These are phyloP conservation scores for Aspergillus neoniger DNA, from an alignment of 2,329 filamentous ascomycete genomes.

Conservation along the genomic window DNA sequence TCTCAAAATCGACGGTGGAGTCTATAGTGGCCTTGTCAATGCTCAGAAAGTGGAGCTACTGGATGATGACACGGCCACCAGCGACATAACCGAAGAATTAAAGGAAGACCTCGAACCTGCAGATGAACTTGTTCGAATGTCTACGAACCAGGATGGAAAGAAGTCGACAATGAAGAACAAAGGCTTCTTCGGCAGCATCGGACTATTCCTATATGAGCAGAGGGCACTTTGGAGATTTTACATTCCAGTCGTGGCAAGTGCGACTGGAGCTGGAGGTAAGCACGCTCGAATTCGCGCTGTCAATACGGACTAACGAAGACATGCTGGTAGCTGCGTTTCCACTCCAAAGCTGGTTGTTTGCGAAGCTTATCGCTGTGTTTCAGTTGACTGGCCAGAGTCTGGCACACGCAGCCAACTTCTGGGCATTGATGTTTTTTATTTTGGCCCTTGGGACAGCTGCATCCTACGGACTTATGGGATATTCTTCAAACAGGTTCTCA, in stretches of 20 bases:
- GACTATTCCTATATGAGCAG: conserved; percentile 37
- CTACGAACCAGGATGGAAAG: background rate
- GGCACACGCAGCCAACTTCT: conserved; percentile 51
- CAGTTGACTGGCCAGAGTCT: conserved; percentile 42
- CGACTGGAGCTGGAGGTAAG: conserved; percentile 36
- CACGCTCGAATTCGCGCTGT: background rate
- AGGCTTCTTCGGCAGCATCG: conserved; percentile 24
- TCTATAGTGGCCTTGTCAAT: conserved; percentile 68
- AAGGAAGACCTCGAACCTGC: conserved; percentile 6
- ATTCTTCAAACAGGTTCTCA: conserved; percentile 47
- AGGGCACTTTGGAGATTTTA: conserved; percentile 33
- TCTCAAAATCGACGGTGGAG: conserved; percentile 58
- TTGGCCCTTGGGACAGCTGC: conserved; percentile 51
- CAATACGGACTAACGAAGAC: background rate
- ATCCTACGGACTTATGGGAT: conserved; percentile 52
- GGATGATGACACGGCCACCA: conserved; percentile 8
- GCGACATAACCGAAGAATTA: conserved; percentile 1
- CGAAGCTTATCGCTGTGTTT: conserved; percentile 52
- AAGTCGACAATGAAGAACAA: conserved; percentile 2
- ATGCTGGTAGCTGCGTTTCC: conserved; percentile 29
- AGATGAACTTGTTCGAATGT: background rate
- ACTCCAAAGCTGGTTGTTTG: conserved; percentile 49
- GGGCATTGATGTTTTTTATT: conserved; percentile 59
- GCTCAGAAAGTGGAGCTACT: conserved; percentile 37
- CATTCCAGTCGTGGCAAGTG: conserved; percentile 25